Evolutionary conservation across 1,139 yeast genomes (phyloP).

Genomic region (Saccharomycopsis phalli): DNA sequence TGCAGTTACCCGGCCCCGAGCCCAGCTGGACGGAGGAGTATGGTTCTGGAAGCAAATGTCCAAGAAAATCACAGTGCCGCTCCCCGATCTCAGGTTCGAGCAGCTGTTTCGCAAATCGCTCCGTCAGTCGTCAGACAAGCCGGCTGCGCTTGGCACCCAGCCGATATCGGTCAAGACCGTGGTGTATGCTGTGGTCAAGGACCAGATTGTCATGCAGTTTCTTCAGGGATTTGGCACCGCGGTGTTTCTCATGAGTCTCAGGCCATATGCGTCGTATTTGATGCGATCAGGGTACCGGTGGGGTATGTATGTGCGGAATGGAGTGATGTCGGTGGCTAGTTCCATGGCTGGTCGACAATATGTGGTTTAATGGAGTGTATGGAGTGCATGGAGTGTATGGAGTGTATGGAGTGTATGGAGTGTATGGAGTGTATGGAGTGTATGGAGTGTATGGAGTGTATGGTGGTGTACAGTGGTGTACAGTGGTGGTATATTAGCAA

Average conservation of each 20-base stretch:
- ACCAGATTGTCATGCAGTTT: constrained; percentile 63
- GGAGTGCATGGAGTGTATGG: no score
- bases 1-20: neutral
- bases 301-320: constrained; percentile 10
- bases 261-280: constrained; percentile 11
- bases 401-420: no score
- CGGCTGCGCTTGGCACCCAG: constrained; percentile 14
- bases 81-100: constrained; percentile 66
- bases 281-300: constrained; percentile 12
- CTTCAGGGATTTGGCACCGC: constrained; percentile 36
- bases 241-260: constrained; percentile 13
- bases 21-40: neutral
- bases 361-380: no score
- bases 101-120: constrained; percentile 47
- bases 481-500: no score
- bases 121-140: constrained; percentile 25
- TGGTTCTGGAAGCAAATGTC: neutral
- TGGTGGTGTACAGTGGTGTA: no score
- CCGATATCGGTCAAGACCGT: constrained; percentile 27
- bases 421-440: no score
- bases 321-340: neutral
- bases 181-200: constrained; percentile 48
- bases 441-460: no score
- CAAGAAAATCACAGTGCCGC: constrained; percentile 25
- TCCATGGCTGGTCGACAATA: no score